Conservation (phyloP, 2,329 filamentous ascomycete genomes). For the Beauveria asiatica region DNA sequence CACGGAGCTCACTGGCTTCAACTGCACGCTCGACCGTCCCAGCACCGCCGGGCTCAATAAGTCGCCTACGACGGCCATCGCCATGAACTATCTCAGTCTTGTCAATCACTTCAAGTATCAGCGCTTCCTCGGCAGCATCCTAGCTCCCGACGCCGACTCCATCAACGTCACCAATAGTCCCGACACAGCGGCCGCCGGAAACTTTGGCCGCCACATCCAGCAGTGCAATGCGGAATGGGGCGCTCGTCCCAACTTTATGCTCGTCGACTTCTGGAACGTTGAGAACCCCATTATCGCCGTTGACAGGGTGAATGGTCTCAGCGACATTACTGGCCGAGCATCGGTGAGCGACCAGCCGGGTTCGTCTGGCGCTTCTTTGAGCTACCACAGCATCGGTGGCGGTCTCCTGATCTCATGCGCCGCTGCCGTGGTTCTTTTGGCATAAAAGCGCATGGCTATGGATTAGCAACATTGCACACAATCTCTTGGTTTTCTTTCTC, state of each 20-base stretch:
- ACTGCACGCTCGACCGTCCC: slow-evolving; percentile 63
- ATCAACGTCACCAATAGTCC: slow-evolving; percentile 59
- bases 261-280: slow-evolving; percentile 74
- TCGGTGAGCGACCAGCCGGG: slow-evolving; percentile 15
- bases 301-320: slow-evolving; percentile 56
- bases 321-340: slow-evolving; percentile 27
- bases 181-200: slow-evolving; percentile 42
- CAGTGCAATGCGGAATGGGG: slow-evolving; percentile 51
- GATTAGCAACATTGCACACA: not conserved
- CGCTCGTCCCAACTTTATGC: slow-evolving; percentile 59
- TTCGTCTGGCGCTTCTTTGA: not conserved
- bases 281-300: slow-evolving; percentile 62
- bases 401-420: not conserved
- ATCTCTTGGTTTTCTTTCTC: not conserved
- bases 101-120: slow-evolving; percentile 76
- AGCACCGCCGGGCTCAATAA: slow-evolving; percentile 28
- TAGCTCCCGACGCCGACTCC: slow-evolving; percentile 51
- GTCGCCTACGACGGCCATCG: slow-evolving; percentile 43
- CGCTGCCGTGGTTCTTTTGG: not conserved
- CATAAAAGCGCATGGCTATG: not conserved
- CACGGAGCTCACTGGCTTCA: slow-evolving; percentile 54
- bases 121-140: slow-evolving; percentile 42
- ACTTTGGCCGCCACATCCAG: slow-evolving; percentile 44
- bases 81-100: slow-evolving; percentile 55
- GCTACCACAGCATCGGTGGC: not conserved